Evolutionary conservation across 257 asterid genomes (phyloP).

Genomic region (Gentiana dahurica): DNA sequence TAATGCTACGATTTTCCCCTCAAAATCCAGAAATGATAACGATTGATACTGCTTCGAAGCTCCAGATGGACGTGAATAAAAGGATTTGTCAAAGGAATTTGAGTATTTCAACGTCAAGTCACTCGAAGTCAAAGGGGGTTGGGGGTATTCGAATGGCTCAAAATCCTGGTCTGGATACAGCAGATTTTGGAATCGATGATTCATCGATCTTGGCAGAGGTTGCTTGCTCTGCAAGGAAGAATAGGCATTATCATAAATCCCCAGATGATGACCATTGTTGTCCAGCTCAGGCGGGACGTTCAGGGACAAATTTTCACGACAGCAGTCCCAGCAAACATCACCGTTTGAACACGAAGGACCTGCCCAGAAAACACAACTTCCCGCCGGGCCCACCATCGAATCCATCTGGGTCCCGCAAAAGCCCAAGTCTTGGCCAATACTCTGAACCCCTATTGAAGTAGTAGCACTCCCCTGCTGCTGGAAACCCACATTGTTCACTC

Average conservation of each 20-base stretch:
- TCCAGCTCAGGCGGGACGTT: neutral
- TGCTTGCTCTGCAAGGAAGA: slow-evolving; percentile 55
- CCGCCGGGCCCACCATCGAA: slow-evolving; percentile 39
- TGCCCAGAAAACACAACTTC: neutral
- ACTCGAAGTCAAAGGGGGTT: neutral
- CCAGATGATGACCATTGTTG: slow-evolving; percentile 1
- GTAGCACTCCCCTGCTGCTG: neutral
- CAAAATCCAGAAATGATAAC: slow-evolving; percentile 17
- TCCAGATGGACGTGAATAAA: slow-evolving; percentile 4
- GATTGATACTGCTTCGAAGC: slow-evolving; percentile 7
- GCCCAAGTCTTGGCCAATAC: slow-evolving; percentile 5
- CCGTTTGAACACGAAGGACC: neutral
- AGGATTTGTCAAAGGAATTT: neutral
- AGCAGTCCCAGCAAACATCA: slow-evolving; percentile 1
- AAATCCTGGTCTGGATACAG: slow-evolving; percentile 13
- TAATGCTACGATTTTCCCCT: slow-evolving; percentile 29
- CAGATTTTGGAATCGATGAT: slow-evolving; percentile 10
- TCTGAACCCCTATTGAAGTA: slow-evolving; percentile 2
- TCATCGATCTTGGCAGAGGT: slow-evolving; percentile 12
- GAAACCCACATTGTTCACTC: slow-evolving; percentile 7
- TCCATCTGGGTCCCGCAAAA: slow-evolving; percentile 36
- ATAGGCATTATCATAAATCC: slow-evolving; percentile 3
- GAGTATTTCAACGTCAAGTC: neutral
- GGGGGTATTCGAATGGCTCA: neutral
- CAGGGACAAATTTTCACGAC: slow-evolving; percentile 2